Percentiles rank a stretch among this genome's conserved stretches.
These are phyloP conservation scores for Saturnispora ahearnii DNA, from an alignment of 805 yeast species.

Conservation along the genomic window DNA sequence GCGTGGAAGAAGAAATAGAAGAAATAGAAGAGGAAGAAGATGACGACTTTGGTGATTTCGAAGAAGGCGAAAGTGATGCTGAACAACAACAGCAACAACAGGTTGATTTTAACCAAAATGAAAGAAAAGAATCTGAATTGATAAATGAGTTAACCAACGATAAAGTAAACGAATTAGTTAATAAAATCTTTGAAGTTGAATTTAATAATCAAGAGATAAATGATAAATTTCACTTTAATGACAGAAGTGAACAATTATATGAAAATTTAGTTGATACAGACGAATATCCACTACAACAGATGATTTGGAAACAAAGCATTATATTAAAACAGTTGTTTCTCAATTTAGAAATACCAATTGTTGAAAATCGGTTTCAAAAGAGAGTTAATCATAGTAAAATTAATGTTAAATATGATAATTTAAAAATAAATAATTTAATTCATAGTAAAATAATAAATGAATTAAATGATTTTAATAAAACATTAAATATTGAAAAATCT, in stretches of 20 bases:
- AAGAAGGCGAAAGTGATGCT: constrained; percentile 17
- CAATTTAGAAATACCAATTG: constrained; percentile 64
- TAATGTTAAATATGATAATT: constrained; percentile 5
- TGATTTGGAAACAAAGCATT: constrained; percentile 62
- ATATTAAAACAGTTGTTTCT: constrained; percentile 55
- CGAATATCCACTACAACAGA: constrained; percentile 42
- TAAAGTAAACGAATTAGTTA: constrained; percentile 10
- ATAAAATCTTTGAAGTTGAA: constrained; percentile 8
- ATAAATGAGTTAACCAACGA: constrained; percentile 5
- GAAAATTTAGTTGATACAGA: constrained; percentile 19
- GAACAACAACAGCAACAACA: background rate
- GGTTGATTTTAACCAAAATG: background rate
- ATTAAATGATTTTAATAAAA: constrained; percentile 28
- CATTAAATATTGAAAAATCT: constrained; percentile 3
- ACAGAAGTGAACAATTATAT: constrained; percentile 20
- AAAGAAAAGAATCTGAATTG: constrained; percentile 2
- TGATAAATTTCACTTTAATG: constrained; percentile 14
- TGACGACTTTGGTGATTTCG: constrained; percentile 20
- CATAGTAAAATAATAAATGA: constrained; percentile 14
- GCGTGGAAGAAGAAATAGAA: background rate
- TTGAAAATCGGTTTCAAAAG: constrained; percentile 38
- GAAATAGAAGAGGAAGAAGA: constrained; percentile 12
- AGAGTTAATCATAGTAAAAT: constrained; percentile 11
- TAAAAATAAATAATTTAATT: background rate
- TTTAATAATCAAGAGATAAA: background rate